These are phyloP conservation scores for Thermomyces lanuginosus DNA, from an alignment of 2,329 filamentous ascomycete genomes.

Conservation along the genomic window DNA sequence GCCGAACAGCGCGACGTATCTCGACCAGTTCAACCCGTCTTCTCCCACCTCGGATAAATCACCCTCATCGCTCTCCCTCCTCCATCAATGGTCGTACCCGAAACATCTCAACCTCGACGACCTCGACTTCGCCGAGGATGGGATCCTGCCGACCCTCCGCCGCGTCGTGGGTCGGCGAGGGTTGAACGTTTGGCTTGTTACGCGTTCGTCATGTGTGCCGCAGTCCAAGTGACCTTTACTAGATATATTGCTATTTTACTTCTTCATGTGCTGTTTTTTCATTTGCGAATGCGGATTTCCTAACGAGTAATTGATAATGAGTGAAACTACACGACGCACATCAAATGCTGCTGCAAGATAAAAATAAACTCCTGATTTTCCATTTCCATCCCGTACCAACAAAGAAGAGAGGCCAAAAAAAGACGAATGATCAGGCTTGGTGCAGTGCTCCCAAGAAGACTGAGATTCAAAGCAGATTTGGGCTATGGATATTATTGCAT, in stretches of 20 bases:
- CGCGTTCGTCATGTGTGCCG: conserved; percentile 16
- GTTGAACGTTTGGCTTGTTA: conserved; percentile 33
- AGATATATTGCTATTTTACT: conserved; percentile 2
- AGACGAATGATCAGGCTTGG: too few relatives aligned
- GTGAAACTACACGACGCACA: too few relatives aligned
- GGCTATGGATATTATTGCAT: too few relatives aligned
- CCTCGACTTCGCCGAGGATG: conserved; percentile 35
- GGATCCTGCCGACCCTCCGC: conserved; percentile 27
- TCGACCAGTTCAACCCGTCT: conserved; percentile 21
- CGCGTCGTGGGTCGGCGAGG: conserved; percentile 34
- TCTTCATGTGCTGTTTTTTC: conserved; percentile 4
- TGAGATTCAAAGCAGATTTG: background rate
- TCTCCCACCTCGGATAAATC: conserved; percentile 5
- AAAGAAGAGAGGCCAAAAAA: too few relatives aligned
- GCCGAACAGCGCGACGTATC: conserved; percentile 27
- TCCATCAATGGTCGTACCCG: conserved; percentile 28
- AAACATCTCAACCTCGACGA: conserved; percentile 37
- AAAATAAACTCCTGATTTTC: too few relatives aligned
- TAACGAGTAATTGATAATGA: too few relatives aligned
- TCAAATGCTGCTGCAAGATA: too few relatives aligned
- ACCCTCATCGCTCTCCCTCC: conserved; percentile 20
- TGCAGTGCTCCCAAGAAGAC: background rate
- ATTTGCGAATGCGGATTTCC: conserved; percentile 1
- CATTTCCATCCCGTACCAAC: too few relatives aligned
- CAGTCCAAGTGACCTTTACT: conserved; percentile 5